These are phyloP conservation scores for Syzygium oleosum DNA, from an alignment of 345 rosid genomes.

Conservation along the genomic window DNA sequence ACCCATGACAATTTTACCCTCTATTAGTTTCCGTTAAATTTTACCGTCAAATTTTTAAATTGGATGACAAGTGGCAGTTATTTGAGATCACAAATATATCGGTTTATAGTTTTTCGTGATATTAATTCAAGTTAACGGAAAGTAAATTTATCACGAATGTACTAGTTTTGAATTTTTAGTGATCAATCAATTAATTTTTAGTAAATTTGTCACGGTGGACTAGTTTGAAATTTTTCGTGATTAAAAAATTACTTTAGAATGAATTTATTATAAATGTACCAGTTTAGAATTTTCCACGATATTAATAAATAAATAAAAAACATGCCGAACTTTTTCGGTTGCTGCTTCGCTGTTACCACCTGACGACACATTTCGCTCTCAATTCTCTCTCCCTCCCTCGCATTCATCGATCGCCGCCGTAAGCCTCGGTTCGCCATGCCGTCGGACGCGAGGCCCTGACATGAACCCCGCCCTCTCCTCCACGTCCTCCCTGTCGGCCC, in stretches of 20 bases:
- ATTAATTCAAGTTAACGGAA: too few relatives aligned
- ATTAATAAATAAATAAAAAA: too few relatives aligned
- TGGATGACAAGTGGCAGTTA: too few relatives aligned
- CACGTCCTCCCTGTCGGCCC: conserved; percentile 3
- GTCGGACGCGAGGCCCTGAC: neutral
- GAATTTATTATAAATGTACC: too few relatives aligned
- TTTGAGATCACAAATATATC: too few relatives aligned
- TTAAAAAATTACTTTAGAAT: too few relatives aligned
- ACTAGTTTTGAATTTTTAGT: too few relatives aligned
- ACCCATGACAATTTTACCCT: accelerated
- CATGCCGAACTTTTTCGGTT: neutral
- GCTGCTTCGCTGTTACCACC: neutral
- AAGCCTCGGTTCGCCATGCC: neutral
- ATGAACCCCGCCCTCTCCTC: conserved; percentile 8
- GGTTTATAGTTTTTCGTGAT: too few relatives aligned
- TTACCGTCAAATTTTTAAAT: too few relatives aligned
- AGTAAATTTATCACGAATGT: too few relatives aligned
- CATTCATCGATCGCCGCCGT: neutral
- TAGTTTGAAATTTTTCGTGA: neutral
- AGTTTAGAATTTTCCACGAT: accelerated
- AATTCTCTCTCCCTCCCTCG: neutral
- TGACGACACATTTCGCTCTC: neutral
- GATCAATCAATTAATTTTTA: too few relatives aligned
- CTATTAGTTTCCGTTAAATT: accelerated
- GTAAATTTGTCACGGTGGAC: too few relatives aligned